phyloP scores from a whole-genome alignment of 208 protist genomes.

The Novymonas esmeraldas region DNA sequence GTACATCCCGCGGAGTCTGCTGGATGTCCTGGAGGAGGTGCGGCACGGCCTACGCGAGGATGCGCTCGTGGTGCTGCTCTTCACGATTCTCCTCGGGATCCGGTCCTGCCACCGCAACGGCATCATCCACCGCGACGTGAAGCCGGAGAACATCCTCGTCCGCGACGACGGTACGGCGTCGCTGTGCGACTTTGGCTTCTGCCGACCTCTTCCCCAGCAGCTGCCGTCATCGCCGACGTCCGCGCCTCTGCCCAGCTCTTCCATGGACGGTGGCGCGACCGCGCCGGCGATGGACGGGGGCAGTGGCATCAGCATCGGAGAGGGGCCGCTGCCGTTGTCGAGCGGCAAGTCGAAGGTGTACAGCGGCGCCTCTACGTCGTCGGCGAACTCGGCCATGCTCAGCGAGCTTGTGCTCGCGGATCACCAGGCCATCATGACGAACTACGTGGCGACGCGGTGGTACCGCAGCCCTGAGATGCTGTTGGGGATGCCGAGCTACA shows the following conservation, averaged over 20 bases:
- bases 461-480: constrained; percentile 94
- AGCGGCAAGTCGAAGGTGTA: not conserved
- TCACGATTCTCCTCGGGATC: constrained; percentile 89
- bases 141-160: constrained; percentile 93
- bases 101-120: constrained; percentile 91
- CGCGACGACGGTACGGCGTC: constrained; percentile 50
- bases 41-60: constrained; percentile 55
- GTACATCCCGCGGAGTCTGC: constrained; percentile 87
- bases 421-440: constrained; percentile 65
- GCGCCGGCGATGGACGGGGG: not conserved
- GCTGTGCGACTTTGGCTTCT: constrained; percentile 94
- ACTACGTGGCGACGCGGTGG: constrained; percentile 93
- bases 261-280: not conserved
- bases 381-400: constrained; percentile 20
- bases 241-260: not conserved
- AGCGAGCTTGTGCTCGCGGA: constrained; percentile 50
- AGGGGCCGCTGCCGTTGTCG: not conserved
- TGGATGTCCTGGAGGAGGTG: constrained; percentile 84
- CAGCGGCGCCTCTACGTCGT: not conserved
- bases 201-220: constrained; percentile 47
- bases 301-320: not conserved
- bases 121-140: constrained; percentile 93
- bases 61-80: constrained; percentile 73
- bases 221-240: not conserved
- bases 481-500: constrained; percentile 78